Base-by-base conservation (phyloP, 75 land plant genomes). In the Larix kaempferi region DNA sequence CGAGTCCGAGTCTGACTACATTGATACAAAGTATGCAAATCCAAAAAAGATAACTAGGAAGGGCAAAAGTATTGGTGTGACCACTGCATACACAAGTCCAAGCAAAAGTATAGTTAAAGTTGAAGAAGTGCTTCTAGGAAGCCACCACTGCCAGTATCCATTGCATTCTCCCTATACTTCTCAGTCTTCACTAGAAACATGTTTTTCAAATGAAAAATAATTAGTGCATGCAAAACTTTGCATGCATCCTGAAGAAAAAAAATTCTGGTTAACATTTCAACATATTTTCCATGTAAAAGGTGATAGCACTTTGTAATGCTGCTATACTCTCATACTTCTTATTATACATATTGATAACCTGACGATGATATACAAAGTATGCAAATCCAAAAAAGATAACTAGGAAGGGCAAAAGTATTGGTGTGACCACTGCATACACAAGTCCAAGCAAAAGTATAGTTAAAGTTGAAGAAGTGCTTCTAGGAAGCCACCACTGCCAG, bases 171-270 rank as follows among this genome's bases (percentile, higher is more conserved):
- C 71, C 93, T 80, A 66, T 91, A 91, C 60, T 83, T 86, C 12
- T 91, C 93, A n/a, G 93, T 91, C 78, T 89, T 89, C 15, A 89
- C 91, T 16, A 91, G 37, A 26, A 91, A 83, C 78, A 81, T 75
- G 78, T 91, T 91, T 65, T 84, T 86, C 63, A 91, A 77, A 77
- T 91, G 93, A 61, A 80, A 91, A 37, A 84, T 80, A n/a, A 91
- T 79, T 66, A n/a, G n/a, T n/a, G n/a, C n/a, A n/a, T n/a, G n/a
- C n/a, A n/a, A n/a, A n/a, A n/a, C n/a, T n/a, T n/a, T n/a, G n/a
- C n/a, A n/a, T n/a, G n/a, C n/a, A n/a, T n/a, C n/a, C n/a, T n/a
- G n/a, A n/a, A n/a, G n/a, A n/a, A n/a, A n/a, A n/a, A n/a, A n/a
- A n/a, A n/a, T n/a, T n/a, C n/a, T n/a, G n/a, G n/a, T n/a, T n/a